Base-by-base conservation (phyloP, 345 rosid genomes). In the Eucalyptus victrix region DNA sequence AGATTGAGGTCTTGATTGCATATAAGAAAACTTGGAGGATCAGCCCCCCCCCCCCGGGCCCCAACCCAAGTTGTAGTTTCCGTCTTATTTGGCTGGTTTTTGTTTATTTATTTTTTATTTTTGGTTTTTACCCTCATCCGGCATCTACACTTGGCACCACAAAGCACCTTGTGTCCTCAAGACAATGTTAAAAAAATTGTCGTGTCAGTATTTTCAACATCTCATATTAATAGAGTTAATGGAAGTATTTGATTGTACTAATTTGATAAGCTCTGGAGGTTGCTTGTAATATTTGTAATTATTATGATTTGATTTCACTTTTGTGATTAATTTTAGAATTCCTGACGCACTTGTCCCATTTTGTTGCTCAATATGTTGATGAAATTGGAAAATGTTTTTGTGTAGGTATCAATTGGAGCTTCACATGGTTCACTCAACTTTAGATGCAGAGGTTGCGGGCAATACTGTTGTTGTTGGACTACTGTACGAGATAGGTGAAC, bases 361-460 rank as follows among this genome's bases (percentile, higher is more conserved):
- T 62, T 62, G 34, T 62, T 9, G 17, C 69, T 30, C 34, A 12
- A 62, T 85, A 62, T 62, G 34, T 6, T 28, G 34, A 30, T 6
- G 21, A 50, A 85, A 28, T 16, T 45, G 34, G 51, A 85, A 45
- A 1, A 19, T 40, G 12, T 47, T 85, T 50, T 85, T 28, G 37
- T 24, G n/a, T 86, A 94, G 98, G 92, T 95, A 90, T 92, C 94
- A 91, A 30, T 80, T 97, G 89, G 98, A 97, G 92, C 89, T 94
- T 26, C 97, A 97, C 90, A 94, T 96, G 96, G 95, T 97, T 88
- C 99, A 96, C 62, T 28, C 60, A 65, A 91, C 92, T 92, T 56
- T 69, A 49, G 94, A 93, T 87, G 93, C 91, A 19, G 93, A 92
- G 24, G 91, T 49, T 11, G 87, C 89, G 67, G 89, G 90, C 89